phyloP scores from a whole-genome alignment of 805 yeast species.

The Vanderwaltozyma yarrowii region DNA sequence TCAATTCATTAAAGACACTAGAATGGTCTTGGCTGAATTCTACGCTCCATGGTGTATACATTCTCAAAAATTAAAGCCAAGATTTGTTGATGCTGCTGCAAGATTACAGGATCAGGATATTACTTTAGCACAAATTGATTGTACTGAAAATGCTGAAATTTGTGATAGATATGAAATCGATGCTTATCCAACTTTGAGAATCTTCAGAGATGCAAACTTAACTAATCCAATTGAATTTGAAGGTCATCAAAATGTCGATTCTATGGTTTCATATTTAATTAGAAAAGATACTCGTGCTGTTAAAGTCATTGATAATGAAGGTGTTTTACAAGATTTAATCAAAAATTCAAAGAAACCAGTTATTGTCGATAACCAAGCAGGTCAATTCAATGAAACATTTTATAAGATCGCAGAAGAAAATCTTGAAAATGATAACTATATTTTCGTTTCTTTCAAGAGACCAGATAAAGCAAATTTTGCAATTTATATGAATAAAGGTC shows the following conservation, averaged over 20 bases:
- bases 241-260: slow-evolving; percentile 3
- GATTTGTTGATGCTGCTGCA: slow-evolving; percentile 68
- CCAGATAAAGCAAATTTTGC: slow-evolving; percentile 18
- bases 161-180: slow-evolving; percentile 9
- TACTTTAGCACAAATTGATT: slow-evolving; percentile 47
- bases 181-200: slow-evolving; percentile 77
- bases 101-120: slow-evolving; percentile 47
- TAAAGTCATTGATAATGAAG: slow-evolving; percentile 15
- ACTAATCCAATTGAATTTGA: slow-evolving; percentile 2
- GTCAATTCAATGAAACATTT: slow-evolving; percentile 44
- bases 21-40: slow-evolving; percentile 74
- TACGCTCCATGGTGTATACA: slow-evolving; percentile 98
- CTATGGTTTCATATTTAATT: slow-evolving; percentile 40
- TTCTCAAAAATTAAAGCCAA: slow-evolving; percentile 77
- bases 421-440: slow-evolving; percentile 43
- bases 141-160: slow-evolving; percentile 40
- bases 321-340: slow-evolving; percentile 25
- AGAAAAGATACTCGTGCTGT: slow-evolving; percentile 28
- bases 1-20: slow-evolving; percentile 43
- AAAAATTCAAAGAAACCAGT: slow-evolving; percentile 28
- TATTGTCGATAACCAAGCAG: slow-evolving; percentile 35
- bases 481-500: background rate
- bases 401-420: slow-evolving; percentile 46
- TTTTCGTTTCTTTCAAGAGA: slow-evolving; percentile 41
- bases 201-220: slow-evolving; percentile 45